Evolutionary conservation across 768 basidiomycete genomes (phyloP).

Genomic region (Sporobolomyces roseus): DNA sequence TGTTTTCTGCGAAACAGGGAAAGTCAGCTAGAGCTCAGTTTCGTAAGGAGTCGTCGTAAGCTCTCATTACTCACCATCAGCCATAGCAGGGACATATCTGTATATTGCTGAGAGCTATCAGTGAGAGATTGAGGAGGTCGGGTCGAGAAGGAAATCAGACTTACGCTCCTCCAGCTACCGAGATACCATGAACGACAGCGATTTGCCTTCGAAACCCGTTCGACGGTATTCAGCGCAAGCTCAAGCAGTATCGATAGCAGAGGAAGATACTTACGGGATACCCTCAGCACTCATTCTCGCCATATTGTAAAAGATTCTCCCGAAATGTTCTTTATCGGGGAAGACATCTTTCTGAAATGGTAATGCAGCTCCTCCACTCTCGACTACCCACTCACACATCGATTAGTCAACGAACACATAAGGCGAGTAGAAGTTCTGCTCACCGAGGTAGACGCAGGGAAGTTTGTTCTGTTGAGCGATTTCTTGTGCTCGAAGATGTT

Average conservation of each 20-base stretch:
- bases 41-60: too few species aligned
- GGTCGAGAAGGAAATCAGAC: not conserved
- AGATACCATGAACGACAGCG: conserved; percentile 88
- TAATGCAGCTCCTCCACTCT: conserved; percentile 87
- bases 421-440: conserved; percentile 38
- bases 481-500: conserved; percentile 89
- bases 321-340: conserved; percentile 92
- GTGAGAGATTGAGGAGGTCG: not conserved
- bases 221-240: not conserved
- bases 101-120: too few species aligned
- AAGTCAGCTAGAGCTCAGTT: not conserved
- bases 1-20: conserved; percentile 53
- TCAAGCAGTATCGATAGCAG: not conserved
- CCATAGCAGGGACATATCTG: conserved; percentile 78
- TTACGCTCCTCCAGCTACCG: conserved; percentile 65
- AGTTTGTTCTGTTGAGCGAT: conserved; percentile 84
- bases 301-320: conserved; percentile 97
- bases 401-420: too few species aligned
- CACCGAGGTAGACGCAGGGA: conserved; percentile 88
- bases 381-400: conserved; percentile 56
- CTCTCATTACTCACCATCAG: conserved; percentile 59
- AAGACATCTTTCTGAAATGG: conserved; percentile 79
- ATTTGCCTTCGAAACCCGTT: conserved; percentile 56
- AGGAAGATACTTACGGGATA: conserved; percentile 19
- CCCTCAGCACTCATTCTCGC: conserved; percentile 51